phyloP scores from a whole-genome alignment of 2,329 filamentous ascomycete species.

The Thelonectria olida region DNA sequence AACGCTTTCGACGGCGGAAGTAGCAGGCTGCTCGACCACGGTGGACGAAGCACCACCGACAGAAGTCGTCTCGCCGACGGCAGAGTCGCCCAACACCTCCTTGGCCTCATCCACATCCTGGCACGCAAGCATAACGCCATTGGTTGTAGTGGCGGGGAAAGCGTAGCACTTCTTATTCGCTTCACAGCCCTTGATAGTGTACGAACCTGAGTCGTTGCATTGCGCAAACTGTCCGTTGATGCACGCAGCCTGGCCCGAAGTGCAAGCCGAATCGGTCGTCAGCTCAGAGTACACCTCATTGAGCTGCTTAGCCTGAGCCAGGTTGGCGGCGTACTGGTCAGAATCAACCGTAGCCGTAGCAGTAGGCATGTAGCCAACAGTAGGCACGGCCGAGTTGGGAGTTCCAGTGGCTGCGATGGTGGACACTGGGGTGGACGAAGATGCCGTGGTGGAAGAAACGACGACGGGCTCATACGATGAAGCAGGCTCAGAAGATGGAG shows the following conservation, averaged over 20 bases:
- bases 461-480: constrained; percentile 16
- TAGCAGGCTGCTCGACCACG: constrained; percentile 10
- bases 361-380: constrained; percentile 47
- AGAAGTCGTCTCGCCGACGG: constrained; percentile 13
- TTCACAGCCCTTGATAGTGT: constrained; percentile 50
- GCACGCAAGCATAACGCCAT: constrained; percentile 61
- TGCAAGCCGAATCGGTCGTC: constrained; percentile 57
- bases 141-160: constrained; percentile 60
- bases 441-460: constrained; percentile 23
- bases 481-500: constrained; percentile 12
- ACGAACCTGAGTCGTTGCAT: constrained; percentile 54
- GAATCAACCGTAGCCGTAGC: constrained; percentile 53
- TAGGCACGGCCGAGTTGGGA: constrained; percentile 53
- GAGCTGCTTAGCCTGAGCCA: constrained; percentile 54
- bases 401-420: constrained; percentile 32
- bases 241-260: constrained; percentile 59
- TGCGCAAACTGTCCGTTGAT: constrained; percentile 58
- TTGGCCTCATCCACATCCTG: constrained; percentile 51
- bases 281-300: constrained; percentile 59
- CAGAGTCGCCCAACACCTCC: constrained; percentile 50
- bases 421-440: constrained; percentile 16
- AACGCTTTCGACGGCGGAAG: background rate
- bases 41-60: constrained; percentile 22
- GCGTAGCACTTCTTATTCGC: constrained; percentile 57
- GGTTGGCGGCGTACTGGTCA: constrained; percentile 54